A percentile compares a stretch with the other conserved stretches of the same genome.
Conservation (phyloP, 2,329 filamentous ascomycete genomes). For the Fusarium falciforme region DNA sequence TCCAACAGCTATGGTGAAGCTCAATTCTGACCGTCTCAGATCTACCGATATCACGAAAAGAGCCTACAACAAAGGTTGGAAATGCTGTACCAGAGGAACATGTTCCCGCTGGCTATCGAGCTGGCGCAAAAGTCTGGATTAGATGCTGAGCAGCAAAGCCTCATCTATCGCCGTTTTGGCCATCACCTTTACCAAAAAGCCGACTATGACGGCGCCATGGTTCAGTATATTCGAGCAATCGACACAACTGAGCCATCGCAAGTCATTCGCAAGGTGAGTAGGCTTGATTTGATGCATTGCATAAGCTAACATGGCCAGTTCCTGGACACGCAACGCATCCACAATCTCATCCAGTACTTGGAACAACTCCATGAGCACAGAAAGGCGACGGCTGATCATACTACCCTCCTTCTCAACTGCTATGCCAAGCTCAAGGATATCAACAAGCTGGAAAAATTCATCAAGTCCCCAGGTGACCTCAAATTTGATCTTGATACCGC, state of each 20-base stretch:
- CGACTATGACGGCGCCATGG: conserved; percentile 98
- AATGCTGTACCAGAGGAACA: conserved; percentile 91
- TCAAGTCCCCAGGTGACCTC: conserved; percentile 92
- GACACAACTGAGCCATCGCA: conserved; percentile 97
- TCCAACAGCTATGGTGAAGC: background rate
- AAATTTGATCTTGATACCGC: conserved; percentile 98
- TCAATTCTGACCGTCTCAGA: conserved; percentile 58
- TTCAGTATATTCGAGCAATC: conserved; percentile 95
- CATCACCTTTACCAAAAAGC: conserved; percentile 95
- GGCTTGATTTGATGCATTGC: rapidly evolving
- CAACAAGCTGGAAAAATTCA: conserved; percentile 94
- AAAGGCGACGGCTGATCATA: conserved; percentile 94
- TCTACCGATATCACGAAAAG: conserved; percentile 92
- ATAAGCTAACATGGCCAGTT: conserved; percentile 68
- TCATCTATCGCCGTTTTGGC: conserved; percentile 93
- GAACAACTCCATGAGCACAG: conserved; percentile 96
- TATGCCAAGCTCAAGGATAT: conserved; percentile 99
- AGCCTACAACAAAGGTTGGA: conserved; percentile 90
- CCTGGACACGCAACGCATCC: conserved; percentile 95
- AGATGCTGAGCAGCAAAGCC: conserved; percentile 83
- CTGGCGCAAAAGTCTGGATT: conserved; percentile 90
- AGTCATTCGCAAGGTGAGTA: conserved; percentile 84
- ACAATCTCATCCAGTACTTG: conserved; percentile 96
- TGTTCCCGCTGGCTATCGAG: conserved; percentile 92
- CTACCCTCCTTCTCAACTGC: conserved; percentile 92